These are phyloP conservation scores for Bimuria novae-zelandiae DNA, from an alignment of 2,329 filamentous ascomycete species.

Conservation along the genomic window DNA sequence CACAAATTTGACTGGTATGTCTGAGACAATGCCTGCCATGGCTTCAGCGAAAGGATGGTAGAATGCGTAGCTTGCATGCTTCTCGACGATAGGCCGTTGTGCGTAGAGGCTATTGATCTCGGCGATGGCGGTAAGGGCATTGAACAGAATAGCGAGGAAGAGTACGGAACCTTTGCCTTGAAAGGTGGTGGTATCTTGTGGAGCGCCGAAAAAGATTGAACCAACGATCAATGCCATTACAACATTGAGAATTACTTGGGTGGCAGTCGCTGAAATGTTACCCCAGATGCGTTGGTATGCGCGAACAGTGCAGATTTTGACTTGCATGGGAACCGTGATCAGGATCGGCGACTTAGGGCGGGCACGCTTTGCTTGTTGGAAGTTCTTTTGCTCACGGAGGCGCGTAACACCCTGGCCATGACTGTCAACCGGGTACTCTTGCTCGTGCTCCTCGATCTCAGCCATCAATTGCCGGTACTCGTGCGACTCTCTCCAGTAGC, in stretches of 20 bases:
- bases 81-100: constrained; percentile 89
- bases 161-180: constrained; percentile 60
- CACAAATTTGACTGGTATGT: constrained; percentile 77
- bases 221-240: constrained; percentile 66
- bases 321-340: constrained; percentile 57
- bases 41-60: constrained; percentile 89
- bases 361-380: constrained; percentile 58
- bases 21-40: constrained; percentile 78
- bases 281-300: constrained; percentile 43
- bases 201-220: constrained; percentile 62
- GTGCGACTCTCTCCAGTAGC: constrained; percentile 58
- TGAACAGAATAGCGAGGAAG: constrained; percentile 65
- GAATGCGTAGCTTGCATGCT: constrained; percentile 81
- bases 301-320: constrained; percentile 36
- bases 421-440: constrained; percentile 51
- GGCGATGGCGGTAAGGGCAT: constrained; percentile 61
- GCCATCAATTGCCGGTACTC: constrained; percentile 48
- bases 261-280: constrained; percentile 37
- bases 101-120: constrained; percentile 66
- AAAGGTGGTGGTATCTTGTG: constrained; percentile 57
- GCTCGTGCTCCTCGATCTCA: constrained; percentile 59
- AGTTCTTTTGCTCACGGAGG: constrained; percentile 54
- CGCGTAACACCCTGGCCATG: constrained; percentile 33
- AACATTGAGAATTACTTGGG: constrained; percentile 53
- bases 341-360: constrained; percentile 62